Evolutionary conservation across 495 filamentous ascomycete species (phyloP).

Genomic region (Lasiosphaeria ovina): DNA sequence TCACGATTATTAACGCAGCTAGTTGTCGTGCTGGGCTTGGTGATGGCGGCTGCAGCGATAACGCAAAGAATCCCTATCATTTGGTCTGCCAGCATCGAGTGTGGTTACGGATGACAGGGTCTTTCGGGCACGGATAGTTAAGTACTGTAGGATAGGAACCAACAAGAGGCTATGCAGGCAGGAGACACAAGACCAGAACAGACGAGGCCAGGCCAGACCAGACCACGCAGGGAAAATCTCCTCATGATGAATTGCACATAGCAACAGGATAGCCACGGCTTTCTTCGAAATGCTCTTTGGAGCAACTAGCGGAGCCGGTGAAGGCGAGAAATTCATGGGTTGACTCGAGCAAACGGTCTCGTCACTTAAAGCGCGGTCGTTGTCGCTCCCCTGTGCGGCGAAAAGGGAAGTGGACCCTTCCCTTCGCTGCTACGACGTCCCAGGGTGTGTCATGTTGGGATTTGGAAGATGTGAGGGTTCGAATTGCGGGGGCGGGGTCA

Average conservation of each 20-base stretch:
- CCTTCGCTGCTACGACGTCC: neutral
- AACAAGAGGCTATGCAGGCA: no score
- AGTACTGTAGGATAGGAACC: no score
- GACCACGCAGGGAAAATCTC: no score
- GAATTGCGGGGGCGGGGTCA: constrained; percentile 1
- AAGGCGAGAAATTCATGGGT: neutral
- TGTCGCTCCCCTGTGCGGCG: constrained; percentile 4
- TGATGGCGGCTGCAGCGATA: constrained; percentile 1
- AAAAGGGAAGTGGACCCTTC: constrained; percentile 1
- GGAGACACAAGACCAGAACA: no score
- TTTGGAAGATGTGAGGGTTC: neutral
- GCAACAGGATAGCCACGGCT: no score
- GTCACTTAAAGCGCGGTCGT: neutral
- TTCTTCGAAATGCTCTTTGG: no score
- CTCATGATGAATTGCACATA: no score
- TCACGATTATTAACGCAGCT: neutral
- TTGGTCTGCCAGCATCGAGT: neutral
- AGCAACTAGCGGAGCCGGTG: neutral
- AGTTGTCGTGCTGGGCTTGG: neutral
- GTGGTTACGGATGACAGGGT: no score
- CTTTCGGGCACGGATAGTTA: no score
- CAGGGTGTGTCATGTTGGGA: constrained; percentile 1
- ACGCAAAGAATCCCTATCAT: neutral
- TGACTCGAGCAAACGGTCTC: neutral
- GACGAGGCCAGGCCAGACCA: no score